These are phyloP conservation scores for Trypanosomatidae sp. DNA, from an alignment of 208 protist genomes.

Conservation along the genomic window DNA sequence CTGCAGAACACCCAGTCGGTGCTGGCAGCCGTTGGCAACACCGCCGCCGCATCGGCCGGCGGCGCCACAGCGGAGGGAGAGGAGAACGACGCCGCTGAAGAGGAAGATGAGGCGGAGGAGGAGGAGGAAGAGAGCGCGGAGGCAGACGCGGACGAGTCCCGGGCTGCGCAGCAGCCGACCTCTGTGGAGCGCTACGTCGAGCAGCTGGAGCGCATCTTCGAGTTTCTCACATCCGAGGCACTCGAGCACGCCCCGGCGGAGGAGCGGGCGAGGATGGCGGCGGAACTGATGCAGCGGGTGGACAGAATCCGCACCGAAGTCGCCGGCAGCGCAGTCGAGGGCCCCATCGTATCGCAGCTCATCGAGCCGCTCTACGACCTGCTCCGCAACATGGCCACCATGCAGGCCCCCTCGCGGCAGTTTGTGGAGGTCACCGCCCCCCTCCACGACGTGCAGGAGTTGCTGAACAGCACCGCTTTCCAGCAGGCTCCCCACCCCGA, in stretches of 20 bases:
- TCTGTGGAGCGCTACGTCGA: constrained; percentile 9
- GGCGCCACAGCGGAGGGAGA: neutral
- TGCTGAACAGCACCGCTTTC: constrained; percentile 44
- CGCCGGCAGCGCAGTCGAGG: constrained; percentile 7
- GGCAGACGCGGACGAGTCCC: neutral
- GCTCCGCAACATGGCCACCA: constrained; percentile 26
- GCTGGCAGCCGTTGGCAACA: neutral
- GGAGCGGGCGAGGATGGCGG: constrained; percentile 27
- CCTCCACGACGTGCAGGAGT: constrained; percentile 34
- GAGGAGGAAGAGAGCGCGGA: neutral
- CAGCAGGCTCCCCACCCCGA: constrained; percentile 24
- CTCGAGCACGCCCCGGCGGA: constrained; percentile 36
- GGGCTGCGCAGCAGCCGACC: constrained; percentile 1
- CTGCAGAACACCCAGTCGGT: constrained; percentile 10
- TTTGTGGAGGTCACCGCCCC: constrained; percentile 39
- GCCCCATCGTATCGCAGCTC: constrained; percentile 37
- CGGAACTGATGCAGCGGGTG: constrained; percentile 30
- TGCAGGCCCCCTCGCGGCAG: constrained; percentile 11
- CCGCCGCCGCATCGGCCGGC: no score
- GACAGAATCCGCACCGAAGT: constrained; percentile 24
- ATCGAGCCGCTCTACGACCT: constrained; percentile 54
- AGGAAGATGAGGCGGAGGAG: neutral
- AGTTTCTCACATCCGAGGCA: constrained; percentile 40
- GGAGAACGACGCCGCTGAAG: neutral
- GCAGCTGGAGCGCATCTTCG: constrained; percentile 37